A percentile compares a stretch with the other conserved stretches of the same genome.
phyloP scores from a whole-genome alignment of 768 basidiomycete genomes.

The Podaxis sp. region DNA sequence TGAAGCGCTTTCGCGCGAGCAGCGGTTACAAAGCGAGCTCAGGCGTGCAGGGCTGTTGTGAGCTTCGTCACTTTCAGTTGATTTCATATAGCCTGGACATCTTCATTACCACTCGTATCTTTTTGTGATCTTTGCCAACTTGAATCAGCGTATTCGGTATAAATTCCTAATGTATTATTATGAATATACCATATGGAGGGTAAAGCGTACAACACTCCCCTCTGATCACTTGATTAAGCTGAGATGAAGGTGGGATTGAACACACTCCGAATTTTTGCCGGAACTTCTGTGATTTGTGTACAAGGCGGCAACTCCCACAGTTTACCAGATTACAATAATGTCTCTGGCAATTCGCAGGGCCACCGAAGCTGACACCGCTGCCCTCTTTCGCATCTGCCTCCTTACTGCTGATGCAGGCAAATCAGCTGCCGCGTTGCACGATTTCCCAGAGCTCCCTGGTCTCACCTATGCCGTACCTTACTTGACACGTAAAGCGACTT shows the following conservation, averaged over 20 bases:
- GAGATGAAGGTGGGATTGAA: neutral
- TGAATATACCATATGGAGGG: neutral
- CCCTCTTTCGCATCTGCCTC: constrained; percentile 69
- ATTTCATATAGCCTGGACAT: neutral
- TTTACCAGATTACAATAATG: constrained; percentile 22
- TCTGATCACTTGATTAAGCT: neutral
- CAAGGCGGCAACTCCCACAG: neutral
- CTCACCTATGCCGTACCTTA: constrained; percentile 76
- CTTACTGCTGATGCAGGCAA: constrained; percentile 68
- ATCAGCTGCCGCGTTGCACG: constrained; percentile 60
- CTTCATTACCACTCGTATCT: neutral
- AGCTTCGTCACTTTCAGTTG: neutral
- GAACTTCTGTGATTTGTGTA: neutral
- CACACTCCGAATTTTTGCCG: neutral
- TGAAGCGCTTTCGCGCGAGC: constrained; percentile 49
- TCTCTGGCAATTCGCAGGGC: constrained; percentile 44
- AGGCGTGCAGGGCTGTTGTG: constrained; percentile 62
- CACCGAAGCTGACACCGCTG: constrained; percentile 45
- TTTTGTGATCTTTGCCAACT: neutral
- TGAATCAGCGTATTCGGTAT: neutral
- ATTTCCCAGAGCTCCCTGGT: constrained; percentile 60
- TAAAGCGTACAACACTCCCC: neutral
- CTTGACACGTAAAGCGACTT: constrained; percentile 59
- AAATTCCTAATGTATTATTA: constrained; percentile 1
- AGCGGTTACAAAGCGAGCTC: constrained; percentile 53